These are phyloP conservation scores for Nakataea oryzae DNA, from an alignment of 2,329 filamentous ascomycete species.

Conservation along the genomic window DNA sequence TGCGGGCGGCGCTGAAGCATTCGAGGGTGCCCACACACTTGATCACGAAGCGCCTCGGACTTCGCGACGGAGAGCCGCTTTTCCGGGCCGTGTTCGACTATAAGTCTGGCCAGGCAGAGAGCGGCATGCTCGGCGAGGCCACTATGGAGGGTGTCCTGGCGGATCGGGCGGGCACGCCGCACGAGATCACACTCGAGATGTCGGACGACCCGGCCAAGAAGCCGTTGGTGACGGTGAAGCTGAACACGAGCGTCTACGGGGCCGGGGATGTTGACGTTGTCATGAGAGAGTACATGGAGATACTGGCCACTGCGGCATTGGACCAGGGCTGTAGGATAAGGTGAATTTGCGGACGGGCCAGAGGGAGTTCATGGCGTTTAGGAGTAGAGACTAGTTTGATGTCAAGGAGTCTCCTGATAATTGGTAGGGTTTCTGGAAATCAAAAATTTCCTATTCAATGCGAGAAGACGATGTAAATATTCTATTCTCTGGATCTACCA, in stretches of 20 bases:
- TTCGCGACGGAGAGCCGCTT: background rate
- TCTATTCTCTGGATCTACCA: too few relatives aligned
- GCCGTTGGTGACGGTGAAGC: background rate
- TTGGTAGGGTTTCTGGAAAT: too few relatives aligned
- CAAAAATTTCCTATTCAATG: too few relatives aligned
- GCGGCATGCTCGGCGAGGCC: background rate
- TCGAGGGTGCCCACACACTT: background rate
- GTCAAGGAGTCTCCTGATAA: too few relatives aligned
- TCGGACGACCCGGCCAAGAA: background rate
- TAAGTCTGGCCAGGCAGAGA: background rate
- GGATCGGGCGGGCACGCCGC: background rate
- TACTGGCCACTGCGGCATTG: background rate
- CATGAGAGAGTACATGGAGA: background rate
- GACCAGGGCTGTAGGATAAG: too few relatives aligned
- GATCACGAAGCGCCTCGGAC: background rate
- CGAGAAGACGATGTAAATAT: too few relatives aligned
- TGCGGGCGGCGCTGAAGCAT: slow-evolving; percentile 2
- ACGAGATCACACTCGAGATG: background rate
- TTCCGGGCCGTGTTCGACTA: slow-evolving; percentile 1
- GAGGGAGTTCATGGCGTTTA: too few relatives aligned
- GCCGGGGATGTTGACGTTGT: background rate
- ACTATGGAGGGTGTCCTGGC: background rate
- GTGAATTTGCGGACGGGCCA: too few relatives aligned
- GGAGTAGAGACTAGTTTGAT: too few relatives aligned
- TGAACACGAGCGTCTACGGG: background rate